Conservation (phyloP, 352 stramenopile genomes). For the Globisporangium emineosum region DNA sequence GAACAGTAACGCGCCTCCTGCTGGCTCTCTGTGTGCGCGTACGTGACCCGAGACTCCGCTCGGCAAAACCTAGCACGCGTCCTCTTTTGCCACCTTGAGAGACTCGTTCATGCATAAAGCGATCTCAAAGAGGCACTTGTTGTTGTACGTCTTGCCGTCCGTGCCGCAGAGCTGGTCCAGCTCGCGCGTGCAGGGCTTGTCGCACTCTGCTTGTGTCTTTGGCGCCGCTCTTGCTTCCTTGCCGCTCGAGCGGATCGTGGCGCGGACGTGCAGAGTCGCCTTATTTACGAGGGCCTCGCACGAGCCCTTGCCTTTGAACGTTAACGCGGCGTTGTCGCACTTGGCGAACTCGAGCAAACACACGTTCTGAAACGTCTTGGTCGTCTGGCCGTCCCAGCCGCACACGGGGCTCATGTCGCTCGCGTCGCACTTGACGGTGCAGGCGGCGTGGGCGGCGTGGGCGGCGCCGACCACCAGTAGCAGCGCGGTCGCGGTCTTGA, state of each 20-base stretch:
- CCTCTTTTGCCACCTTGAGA: slow-evolving; percentile 11
- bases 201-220: background rate
- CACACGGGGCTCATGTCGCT: slow-evolving; percentile 16
- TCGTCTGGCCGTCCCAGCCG: slow-evolving; percentile 18
- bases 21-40: background rate
- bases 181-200: slow-evolving; percentile 15
- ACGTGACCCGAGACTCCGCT: too few species aligned
- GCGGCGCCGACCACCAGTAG: background rate
- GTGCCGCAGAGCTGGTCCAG: slow-evolving; percentile 16
- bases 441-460: background rate
- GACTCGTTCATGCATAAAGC: slow-evolving; percentile 14
- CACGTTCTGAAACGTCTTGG: slow-evolving; percentile 20
- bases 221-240: background rate
- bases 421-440: slow-evolving; percentile 21
- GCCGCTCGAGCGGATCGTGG: slow-evolving; percentile 11
- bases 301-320: slow-evolving; percentile 1
- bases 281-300: background rate
- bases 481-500: slow-evolving; percentile 5
- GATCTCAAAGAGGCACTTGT: slow-evolving; percentile 21
- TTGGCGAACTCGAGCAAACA: slow-evolving; percentile 21
- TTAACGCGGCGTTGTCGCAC: slow-evolving; percentile 15
- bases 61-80: background rate
- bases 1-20: background rate
- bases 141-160: slow-evolving; percentile 20
- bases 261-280: slow-evolving; percentile 6